phyloP scores from a whole-genome alignment of 2,329 filamentous ascomycete genomes.

The Arthrinium puccinioides region DNA sequence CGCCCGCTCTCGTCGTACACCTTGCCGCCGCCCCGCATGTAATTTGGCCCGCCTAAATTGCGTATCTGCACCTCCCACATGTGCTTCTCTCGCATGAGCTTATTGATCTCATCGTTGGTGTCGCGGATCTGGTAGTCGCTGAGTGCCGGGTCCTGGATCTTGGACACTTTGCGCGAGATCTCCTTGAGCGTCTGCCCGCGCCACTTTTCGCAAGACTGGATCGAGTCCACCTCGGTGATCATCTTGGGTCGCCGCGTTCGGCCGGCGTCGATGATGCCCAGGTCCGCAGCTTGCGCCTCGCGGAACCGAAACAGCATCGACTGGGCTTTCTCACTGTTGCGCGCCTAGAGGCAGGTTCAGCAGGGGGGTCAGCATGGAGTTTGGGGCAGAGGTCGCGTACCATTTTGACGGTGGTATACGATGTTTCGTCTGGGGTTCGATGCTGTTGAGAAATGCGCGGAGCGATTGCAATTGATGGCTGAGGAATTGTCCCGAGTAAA shows the following conservation, averaged over 20 bases:
- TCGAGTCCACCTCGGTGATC: conserved; percentile 78
- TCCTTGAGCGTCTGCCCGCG: conserved; percentile 95
- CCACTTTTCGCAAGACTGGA: conserved; percentile 94
- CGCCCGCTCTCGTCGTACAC: conserved; percentile 68
- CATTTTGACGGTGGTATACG: not conserved
- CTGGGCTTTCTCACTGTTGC: conserved; percentile 97
- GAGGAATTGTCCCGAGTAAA: too few species aligned
- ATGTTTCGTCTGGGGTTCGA: not conserved
- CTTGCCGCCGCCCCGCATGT: conserved; percentile 69
- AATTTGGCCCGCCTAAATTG: conserved; percentile 93
- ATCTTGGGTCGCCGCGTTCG: conserved; percentile 84
- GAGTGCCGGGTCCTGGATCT: conserved; percentile 87
- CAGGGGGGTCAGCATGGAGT: conserved; percentile 2
- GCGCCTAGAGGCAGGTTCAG: conserved; percentile 57
- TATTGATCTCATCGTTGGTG: conserved; percentile 98
- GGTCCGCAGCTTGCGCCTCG: conserved; percentile 89
- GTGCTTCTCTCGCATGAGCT: conserved; percentile 97
- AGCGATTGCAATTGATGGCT: too few species aligned
- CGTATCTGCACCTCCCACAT: conserved; percentile 98
- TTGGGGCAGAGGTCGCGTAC: not conserved
- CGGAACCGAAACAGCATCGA: conserved; percentile 99
- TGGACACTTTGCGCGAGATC: conserved; percentile 91
- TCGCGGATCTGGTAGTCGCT: conserved; percentile 96
- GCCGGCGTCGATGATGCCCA: conserved; percentile 91
- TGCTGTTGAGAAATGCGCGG: too few species aligned